These are phyloP conservation scores for Castanea crenata DNA, from an alignment of 306 rosid species.

Conservation along the genomic window DNA sequence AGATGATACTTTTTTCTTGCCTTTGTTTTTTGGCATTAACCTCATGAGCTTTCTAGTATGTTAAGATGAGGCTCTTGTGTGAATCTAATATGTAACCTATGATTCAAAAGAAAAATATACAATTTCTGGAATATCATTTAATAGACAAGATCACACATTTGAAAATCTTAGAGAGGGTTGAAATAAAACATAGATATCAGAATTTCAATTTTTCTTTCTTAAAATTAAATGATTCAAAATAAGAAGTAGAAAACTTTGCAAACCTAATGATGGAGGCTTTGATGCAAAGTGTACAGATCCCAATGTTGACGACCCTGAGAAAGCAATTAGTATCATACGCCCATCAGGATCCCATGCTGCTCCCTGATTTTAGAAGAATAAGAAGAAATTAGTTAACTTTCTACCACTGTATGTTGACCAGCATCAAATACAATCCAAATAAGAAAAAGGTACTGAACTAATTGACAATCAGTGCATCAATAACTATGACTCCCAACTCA, in stretches of 20 bases:
- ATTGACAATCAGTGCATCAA: not conserved
- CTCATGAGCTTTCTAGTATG: too few species aligned
- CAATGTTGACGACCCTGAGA: constrained; percentile 79
- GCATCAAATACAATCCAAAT: constrained; percentile 11
- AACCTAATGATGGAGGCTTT: constrained; percentile 95
- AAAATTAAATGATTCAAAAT: constrained; percentile 3
- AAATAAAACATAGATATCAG: too few species aligned
- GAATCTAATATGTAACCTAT: too few species aligned
- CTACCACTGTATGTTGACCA: not conserved
- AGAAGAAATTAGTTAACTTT: constrained; percentile 15
- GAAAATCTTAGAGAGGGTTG: too few species aligned
- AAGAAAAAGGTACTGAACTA: not conserved
- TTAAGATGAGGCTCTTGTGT: too few species aligned
- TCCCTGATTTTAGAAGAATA: constrained; percentile 53
- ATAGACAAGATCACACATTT: too few species aligned
- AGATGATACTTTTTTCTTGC: too few species aligned
- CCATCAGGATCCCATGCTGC: constrained; percentile 99
- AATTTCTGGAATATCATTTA: too few species aligned
- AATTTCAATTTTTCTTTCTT: too few species aligned
- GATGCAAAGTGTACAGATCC: constrained; percentile 96
- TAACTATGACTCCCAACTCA: not conserved
- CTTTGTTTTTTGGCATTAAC: too few species aligned
- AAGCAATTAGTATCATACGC: constrained; percentile 81
- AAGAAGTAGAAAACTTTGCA: constrained; percentile 8
- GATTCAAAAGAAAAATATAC: too few species aligned